A percentile compares a stretch with the other conserved stretches of the same genome.
These are phyloP conservation scores for Mucor circinelloides DNA, from an alignment of 371 early-diverging fungal species.

Conservation along the genomic window DNA sequence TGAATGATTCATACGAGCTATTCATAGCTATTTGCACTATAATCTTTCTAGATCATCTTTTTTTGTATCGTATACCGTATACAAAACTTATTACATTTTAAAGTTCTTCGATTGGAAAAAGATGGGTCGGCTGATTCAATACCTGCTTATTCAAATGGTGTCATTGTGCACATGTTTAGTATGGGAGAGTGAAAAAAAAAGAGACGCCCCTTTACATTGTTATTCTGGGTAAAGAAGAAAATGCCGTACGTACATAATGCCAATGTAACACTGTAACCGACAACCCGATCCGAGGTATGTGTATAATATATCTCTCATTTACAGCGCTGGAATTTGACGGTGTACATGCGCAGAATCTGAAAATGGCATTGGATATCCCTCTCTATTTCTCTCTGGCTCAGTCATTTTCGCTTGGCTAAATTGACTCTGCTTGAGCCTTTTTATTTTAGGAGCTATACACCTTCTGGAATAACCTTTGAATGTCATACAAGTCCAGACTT, in stretches of 20 bases:
- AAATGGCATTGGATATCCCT: not conserved
- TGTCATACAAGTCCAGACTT: not conserved
- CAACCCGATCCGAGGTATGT: not conserved
- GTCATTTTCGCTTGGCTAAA: too few species aligned
- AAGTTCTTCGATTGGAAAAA: not conserved
- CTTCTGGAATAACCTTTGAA: not conserved
- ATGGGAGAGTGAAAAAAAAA: not conserved
- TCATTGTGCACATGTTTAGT: constrained; percentile 1
- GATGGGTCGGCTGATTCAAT: not conserved
- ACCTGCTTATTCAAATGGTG: not conserved
- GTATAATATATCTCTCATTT: not conserved
- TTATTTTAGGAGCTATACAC: too few species aligned
- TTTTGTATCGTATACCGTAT: not conserved
- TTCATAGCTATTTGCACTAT: not conserved
- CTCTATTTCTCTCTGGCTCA: not conserved
- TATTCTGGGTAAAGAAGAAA: not conserved
- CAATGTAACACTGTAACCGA: not conserved
- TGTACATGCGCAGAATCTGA: not conserved
- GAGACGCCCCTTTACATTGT: not conserved
- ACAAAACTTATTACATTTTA: not conserved
- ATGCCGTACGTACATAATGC: not conserved
- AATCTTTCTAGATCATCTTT: not conserved
- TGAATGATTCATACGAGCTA: not conserved
- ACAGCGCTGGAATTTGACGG: not conserved
- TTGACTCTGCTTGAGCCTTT: too few species aligned